phyloP scores from a whole-genome alignment of 2,329 filamentous ascomycete genomes.

The Karstenula rhodostoma region DNA sequence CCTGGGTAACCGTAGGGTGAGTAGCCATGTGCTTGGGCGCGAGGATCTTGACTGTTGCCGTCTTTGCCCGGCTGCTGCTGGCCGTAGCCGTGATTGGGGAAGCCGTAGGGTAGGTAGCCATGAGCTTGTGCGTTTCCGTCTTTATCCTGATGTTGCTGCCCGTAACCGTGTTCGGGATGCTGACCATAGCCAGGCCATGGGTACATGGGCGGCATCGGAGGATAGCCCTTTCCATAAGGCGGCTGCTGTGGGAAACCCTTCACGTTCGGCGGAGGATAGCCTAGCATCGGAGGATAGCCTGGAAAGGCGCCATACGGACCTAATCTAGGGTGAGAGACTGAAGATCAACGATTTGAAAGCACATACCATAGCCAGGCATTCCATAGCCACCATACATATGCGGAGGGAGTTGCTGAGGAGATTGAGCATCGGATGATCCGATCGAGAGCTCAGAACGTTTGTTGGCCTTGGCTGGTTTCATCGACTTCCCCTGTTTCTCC shows the following conservation, averaged over 20 bases:
- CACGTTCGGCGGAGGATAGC: constrained; percentile 8
- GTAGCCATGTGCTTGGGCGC: neutral
- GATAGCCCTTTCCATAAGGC: constrained; percentile 12
- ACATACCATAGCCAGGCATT: constrained; percentile 3
- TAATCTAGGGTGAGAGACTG: neutral
- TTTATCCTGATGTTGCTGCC: constrained; percentile 5
- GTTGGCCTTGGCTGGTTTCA: constrained; percentile 3
- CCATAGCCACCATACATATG: constrained; percentile 14
- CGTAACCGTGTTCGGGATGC: constrained; percentile 15
- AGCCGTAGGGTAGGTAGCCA: neutral
- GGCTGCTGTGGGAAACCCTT: constrained; percentile 5
- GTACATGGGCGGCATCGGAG: constrained; percentile 3
- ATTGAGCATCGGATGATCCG: neutral
- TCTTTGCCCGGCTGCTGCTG: constrained; percentile 9
- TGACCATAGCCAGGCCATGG: constrained; percentile 13
- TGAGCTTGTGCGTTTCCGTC: constrained; percentile 2
- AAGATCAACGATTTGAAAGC: constrained; percentile 1
- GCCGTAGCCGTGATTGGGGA: constrained; percentile 9
- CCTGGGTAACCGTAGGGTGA: neutral
- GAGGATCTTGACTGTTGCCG: constrained; percentile 4
- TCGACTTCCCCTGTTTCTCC: neutral
- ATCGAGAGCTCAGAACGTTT: neutral
- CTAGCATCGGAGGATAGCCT: constrained; percentile 8
- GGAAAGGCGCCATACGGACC: constrained; percentile 16
- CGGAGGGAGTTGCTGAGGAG: neutral